These are phyloP conservation scores for Quercus suber DNA, from an alignment of 306 rosid genomes.

Conservation along the genomic window DNA sequence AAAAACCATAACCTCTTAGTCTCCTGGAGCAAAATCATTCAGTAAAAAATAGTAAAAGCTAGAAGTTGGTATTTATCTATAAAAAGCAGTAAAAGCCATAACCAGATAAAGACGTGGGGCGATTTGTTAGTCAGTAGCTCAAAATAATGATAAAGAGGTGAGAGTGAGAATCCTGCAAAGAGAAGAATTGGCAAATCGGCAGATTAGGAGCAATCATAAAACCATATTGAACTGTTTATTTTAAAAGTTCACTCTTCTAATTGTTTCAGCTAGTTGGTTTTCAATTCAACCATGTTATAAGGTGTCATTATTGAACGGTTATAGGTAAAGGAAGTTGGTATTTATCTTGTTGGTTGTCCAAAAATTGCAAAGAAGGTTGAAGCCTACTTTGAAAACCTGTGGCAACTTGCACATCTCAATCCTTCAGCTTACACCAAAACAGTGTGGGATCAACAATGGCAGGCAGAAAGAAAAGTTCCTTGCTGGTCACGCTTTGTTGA, in stretches of 20 bases:
- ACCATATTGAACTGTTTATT: constrained; percentile 1
- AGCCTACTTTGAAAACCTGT: constrained; percentile 70
- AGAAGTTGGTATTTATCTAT: too few species aligned
- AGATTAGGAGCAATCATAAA: background rate
- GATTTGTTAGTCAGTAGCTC: too few species aligned
- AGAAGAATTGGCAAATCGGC: background rate
- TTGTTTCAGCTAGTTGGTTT: background rate
- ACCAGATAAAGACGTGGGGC: too few species aligned
- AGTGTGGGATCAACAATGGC: constrained; percentile 79
- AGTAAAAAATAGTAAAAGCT: too few species aligned
- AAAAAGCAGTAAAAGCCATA: too few species aligned
- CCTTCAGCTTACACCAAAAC: constrained; percentile 57
- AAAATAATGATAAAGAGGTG: too few species aligned
- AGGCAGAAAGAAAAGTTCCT: constrained; percentile 74
- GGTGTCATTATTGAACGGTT: constrained; percentile 14
- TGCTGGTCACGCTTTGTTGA: constrained; percentile 88
- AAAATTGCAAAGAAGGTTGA: constrained; percentile 61
- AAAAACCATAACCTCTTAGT: background rate
- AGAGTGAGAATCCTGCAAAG: background rate
- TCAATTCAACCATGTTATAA: constrained; percentile 7
- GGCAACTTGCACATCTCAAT: constrained; percentile 67
- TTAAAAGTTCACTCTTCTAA: background rate
- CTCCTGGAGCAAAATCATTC: background rate
- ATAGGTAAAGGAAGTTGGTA: constrained; percentile 92
- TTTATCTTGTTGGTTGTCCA: constrained; percentile 75